phyloP scores from a whole-genome alignment of 768 basidiomycete genomes.

The Termitomyces sp. region DNA sequence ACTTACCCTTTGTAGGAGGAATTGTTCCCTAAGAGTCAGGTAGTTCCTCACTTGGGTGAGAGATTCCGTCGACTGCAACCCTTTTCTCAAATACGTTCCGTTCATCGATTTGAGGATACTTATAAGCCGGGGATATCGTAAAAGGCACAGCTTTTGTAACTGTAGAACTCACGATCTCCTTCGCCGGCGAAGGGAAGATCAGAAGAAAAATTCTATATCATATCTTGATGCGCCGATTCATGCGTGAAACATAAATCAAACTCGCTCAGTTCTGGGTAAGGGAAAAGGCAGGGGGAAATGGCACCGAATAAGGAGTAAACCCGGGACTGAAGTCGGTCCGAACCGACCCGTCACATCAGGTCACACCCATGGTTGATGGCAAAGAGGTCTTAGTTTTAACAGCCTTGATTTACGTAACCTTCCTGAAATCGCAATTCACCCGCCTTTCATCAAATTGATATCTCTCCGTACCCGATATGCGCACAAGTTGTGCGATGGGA shows the following conservation, averaged over 20 bases:
- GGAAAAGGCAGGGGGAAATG: too few species aligned
- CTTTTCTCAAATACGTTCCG: slow-evolving; percentile 9
- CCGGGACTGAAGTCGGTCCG: too few species aligned
- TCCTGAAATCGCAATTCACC: too few species aligned
- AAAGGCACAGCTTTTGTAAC: not conserved
- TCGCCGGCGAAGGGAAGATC: slow-evolving; percentile 27
- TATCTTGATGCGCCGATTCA: slow-evolving; percentile 35
- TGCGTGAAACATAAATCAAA: not conserved
- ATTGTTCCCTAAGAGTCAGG: slow-evolving; percentile 11
- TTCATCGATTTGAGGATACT: slow-evolving; percentile 46
- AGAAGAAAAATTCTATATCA: slow-evolving; percentile 46
- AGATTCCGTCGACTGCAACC: slow-evolving; percentile 1
- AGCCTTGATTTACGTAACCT: too few species aligned
- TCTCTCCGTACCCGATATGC: too few species aligned
- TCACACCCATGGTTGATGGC: too few species aligned
- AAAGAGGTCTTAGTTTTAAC: too few species aligned
- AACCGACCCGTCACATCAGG: too few species aligned
- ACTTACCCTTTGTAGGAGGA: not conserved
- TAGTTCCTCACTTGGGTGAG: slow-evolving; percentile 9
- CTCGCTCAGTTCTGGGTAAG: too few species aligned
- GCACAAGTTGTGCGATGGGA: too few species aligned
- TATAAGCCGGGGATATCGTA: slow-evolving; percentile 14
- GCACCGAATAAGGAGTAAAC: too few species aligned
- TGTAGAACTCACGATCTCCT: slow-evolving; percentile 42
- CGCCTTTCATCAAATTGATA: too few species aligned